These are phyloP conservation scores for Saturnispora sekii DNA, from an alignment of 805 yeast genomes.

Conservation along the genomic window DNA sequence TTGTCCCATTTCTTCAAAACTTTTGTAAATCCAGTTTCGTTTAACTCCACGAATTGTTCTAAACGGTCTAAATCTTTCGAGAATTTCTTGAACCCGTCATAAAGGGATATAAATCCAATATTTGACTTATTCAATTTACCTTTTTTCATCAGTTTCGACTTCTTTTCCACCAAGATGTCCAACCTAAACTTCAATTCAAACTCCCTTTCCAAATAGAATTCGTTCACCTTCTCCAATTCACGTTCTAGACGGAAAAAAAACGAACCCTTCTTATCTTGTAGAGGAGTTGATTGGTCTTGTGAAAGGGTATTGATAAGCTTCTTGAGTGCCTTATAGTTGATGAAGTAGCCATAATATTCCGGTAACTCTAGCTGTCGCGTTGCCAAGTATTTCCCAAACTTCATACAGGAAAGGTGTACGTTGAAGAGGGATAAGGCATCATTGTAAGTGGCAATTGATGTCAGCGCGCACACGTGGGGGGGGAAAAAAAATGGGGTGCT, in stretches of 20 bases:
- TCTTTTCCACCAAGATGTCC: slow-evolving; percentile 67
- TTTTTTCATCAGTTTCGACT: slow-evolving; percentile 27
- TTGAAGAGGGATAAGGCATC: not conserved
- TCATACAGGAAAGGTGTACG: slow-evolving; percentile 31
- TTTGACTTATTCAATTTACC: slow-evolving; percentile 53
- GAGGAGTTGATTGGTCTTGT: slow-evolving; percentile 29
- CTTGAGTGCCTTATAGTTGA: slow-evolving; percentile 88
- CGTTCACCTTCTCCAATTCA: slow-evolving; percentile 90
- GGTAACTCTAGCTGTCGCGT: slow-evolving; percentile 91
- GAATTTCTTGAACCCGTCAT: slow-evolving; percentile 82
- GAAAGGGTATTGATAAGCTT: slow-evolving; percentile 75
- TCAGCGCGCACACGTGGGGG: slow-evolving; percentile 2
- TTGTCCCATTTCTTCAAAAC: slow-evolving; percentile 98
- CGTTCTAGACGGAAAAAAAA: slow-evolving; percentile 85
- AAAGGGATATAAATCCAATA: slow-evolving; percentile 69
- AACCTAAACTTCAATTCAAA: slow-evolving; percentile 73
- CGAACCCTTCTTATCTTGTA: slow-evolving; percentile 86
- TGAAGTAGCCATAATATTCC: slow-evolving; percentile 88
- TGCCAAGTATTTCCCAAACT: slow-evolving; percentile 92
- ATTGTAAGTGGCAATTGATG: not conserved
- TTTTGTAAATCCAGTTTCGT: slow-evolving; percentile 92
- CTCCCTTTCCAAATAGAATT: slow-evolving; percentile 86
- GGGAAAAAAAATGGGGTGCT: too few relatives aligned
- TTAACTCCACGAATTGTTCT: slow-evolving; percentile 89
- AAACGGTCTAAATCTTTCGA: slow-evolving; percentile 80